Base-by-base conservation (phyloP, 169 alveolate species). In the Plasmodium vivax region DNA sequence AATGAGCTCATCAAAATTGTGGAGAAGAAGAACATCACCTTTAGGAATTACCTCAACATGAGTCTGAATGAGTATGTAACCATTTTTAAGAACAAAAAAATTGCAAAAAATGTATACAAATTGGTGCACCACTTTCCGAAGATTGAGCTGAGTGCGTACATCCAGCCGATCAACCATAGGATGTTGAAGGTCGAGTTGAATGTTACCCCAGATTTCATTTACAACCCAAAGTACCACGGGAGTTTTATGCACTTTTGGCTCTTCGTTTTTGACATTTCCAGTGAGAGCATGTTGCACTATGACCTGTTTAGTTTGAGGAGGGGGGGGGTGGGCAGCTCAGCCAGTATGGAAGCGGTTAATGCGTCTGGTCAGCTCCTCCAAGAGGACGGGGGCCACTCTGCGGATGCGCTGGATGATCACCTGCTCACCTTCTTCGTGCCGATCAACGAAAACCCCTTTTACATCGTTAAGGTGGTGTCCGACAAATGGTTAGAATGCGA, bases 131-230 rank as follows among this genome's bases (percentile, higher is more conserved):
- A 97, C 87, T 98, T 99, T 95, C 99, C 99, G 7, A 98, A 97
- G 93, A 93, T 98, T 92, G 99, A 98, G 56, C 96, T 99, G 32
- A 97, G 98, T 85, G 99, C 99, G 71, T 99, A 96, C 88, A 99
- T 98, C 32, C 99, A 98, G 95, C 99, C 99, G 71, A 96, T 99
- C 23, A 99, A 99, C 23, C 98, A 99, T 73, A 96, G 99, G 51
- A 97, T 99, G 80, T 96, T 99, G 9, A 97, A 97, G 85, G 98
- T 99, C 23, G 99, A 98, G 92, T 97, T 97, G 82, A 97, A 97
- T 71, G 85, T 98, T 72, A 97, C 98, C 2, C 99, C 99, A 0
- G 99, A 98, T 94, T 99, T 99, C 97, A 97, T 97, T 94, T 99
- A 99, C 99, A 99, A 84, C 94, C 95, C 41, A 81, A 96, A 81